Base-by-base conservation (phyloP, 2,329 filamentous ascomycete genomes). In the Fusarium ambrosium region DNA sequence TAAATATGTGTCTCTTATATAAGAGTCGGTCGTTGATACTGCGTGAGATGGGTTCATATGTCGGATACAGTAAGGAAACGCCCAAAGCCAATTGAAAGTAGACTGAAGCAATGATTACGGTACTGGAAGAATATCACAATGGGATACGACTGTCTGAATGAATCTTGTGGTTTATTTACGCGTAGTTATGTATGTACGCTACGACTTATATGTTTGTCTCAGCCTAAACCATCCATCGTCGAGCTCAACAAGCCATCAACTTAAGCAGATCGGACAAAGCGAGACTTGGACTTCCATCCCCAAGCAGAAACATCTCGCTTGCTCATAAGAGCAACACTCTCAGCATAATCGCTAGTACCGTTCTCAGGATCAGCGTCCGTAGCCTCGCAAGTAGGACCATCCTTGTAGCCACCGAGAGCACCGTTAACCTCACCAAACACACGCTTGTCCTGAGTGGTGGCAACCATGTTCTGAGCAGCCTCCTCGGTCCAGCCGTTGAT, bases 401-500 rank as follows among this genome's bases (percentile, higher is more conserved):
- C 69, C 36, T 74, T 29, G 16, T 24, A 61, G 6, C 24, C 65
- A 1, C 78, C 78, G 13, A 79, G 71, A 13, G 78, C 64, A 39
- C 77, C 77, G 9, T 71, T 62, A 16, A 86, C 82, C 13, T 74
- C 68, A 9, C 68, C 70, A 48, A 83, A 86, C n/a, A 83, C 69
- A 11, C 58, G 70, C 76, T 84, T 84, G 61, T 83, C 74, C n/a
- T 45, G 5, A 4, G 73, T 80, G 1, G 84, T 80, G 34, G 75
- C 79, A 14, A 87, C 71, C 85, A 87, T 85, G 65, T 85, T 84
- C 65, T 77, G 79, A 0, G 76, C 76, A 5, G 76, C 62, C 63
- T 78, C 76, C 64, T 75, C 74, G 6, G 74, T 78, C 86, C 86
- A 87, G 6, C 82, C 86, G 43, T 87, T 87, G 77, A 87, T 85